phyloP scores from a whole-genome alignment of 495 filamentous ascomycete genomes.

The Hypoxylon perforatum region DNA sequence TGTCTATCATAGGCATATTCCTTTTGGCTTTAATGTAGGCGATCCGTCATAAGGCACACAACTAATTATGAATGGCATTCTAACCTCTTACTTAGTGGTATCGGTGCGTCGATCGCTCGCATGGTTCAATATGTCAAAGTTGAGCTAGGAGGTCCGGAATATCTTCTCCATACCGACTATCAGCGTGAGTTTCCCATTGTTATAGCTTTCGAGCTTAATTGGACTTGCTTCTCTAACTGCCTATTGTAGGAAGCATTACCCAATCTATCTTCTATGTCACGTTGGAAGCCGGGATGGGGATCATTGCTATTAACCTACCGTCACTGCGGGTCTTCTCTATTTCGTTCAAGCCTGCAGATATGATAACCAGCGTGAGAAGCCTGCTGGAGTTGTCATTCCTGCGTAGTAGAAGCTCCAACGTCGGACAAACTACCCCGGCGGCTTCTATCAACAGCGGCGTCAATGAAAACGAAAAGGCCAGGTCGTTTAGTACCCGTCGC shows the following conservation, averaged over 20 bases:
- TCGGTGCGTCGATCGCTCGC: conserved; percentile 21
- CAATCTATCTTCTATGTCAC: conserved; percentile 31
- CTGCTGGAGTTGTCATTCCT: neutral
- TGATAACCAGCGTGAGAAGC: conserved; percentile 12
- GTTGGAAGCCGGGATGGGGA: conserved; percentile 22
- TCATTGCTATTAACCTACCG: conserved; percentile 35
- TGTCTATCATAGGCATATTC: conserved; percentile 21
- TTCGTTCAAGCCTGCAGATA: conserved; percentile 11
- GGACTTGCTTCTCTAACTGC: neutral
- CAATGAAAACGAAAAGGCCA: neutral
- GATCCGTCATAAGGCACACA: neutral
- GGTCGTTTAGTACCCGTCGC: neutral
- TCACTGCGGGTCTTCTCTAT: conserved; percentile 20
- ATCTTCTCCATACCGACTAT: conserved; percentile 11
- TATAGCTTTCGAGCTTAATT: neutral
- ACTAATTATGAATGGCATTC: neutral
- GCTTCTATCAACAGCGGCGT: neutral
- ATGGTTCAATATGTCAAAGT: conserved; percentile 33
- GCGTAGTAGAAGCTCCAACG: neutral
- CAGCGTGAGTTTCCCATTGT: conserved; percentile 17
- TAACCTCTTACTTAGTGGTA: conserved; percentile 3
- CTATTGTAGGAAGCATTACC: conserved; percentile 18
- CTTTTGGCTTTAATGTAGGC: conserved; percentile 14
- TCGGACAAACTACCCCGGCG: neutral
- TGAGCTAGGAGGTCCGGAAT: conserved; percentile 28